phyloP scores from a whole-genome alignment of 129 eudicot genomes.

The Chrysanthemum seticuspe region DNA sequence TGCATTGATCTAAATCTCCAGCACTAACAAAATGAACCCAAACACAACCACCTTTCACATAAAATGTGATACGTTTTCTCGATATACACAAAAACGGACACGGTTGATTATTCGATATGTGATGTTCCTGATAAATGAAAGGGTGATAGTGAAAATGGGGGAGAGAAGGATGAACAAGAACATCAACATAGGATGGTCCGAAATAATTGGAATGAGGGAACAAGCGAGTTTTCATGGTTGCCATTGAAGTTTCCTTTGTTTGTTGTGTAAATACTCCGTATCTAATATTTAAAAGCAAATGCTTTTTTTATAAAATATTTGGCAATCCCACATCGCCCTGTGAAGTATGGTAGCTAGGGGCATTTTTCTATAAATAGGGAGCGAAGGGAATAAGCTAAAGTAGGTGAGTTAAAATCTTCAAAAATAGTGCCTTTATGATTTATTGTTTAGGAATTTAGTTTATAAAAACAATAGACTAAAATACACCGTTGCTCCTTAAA shows the following conservation, averaged over 20 bases:
- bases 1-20: conserved; percentile 27
- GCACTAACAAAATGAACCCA: background rate
- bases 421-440: no score
- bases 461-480: no score
- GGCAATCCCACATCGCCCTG: no score
- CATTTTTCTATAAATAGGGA: no score
- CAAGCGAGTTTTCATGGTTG: conserved; percentile 31
- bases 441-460: no score
- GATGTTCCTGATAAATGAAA: no score
- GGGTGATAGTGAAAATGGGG: background rate
- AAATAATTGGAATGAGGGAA: conserved; percentile 24
- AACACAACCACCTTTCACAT: conserved; percentile 4
- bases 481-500: no score
- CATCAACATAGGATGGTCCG: conserved; percentile 5
- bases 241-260: conserved; percentile 34
- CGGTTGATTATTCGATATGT: no score
- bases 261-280: conserved; percentile 16
- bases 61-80: conserved; percentile 7
- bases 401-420: no score
- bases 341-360: no score
- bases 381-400: no score
- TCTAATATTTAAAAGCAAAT: background rate
- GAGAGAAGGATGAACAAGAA: background rate
- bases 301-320: background rate
- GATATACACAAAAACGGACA: background rate